A percentile compares a stretch with the other conserved stretches of the same genome.
Conservation (phyloP, 2,329 filamentous ascomycete species). For the Diaporthe velutina region DNA sequence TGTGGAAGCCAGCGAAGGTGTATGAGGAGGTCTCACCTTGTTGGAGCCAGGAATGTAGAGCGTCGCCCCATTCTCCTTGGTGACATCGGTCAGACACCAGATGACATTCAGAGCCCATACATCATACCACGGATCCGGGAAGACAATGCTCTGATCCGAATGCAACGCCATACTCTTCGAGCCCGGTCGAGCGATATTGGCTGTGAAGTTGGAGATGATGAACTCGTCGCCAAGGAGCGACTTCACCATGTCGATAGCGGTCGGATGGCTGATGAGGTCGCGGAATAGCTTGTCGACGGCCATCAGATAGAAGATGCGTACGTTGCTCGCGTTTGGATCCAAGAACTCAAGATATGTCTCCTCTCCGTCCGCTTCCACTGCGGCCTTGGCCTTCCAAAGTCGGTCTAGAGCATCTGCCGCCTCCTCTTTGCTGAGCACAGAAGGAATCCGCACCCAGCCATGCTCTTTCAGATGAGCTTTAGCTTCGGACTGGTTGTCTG, state of each 20-base stretch:
- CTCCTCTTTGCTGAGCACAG: conserved; percentile 35
- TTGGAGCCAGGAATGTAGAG: conserved; percentile 42
- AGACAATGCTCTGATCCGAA: conserved; percentile 49
- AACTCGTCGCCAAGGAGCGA: conserved; percentile 47
- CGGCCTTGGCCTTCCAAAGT: conserved; percentile 37
- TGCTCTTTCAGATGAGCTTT: conserved; percentile 38
- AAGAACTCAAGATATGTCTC: conserved; percentile 35
- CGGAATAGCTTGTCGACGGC: conserved; percentile 41
- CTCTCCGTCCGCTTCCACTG: conserved; percentile 34
- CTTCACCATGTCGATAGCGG: conserved; percentile 43
- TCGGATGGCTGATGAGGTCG: conserved; percentile 39
- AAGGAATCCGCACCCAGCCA: conserved; percentile 36
- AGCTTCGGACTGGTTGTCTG: neutral
- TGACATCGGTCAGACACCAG: conserved; percentile 50
- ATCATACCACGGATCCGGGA: conserved; percentile 49
- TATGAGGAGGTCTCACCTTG: neutral
- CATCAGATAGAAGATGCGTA: conserved; percentile 42
- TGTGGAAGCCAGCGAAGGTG: neutral
- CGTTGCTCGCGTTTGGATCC: conserved; percentile 40
- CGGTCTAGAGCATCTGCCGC: conserved; percentile 31
- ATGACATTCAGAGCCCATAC: conserved; percentile 44
- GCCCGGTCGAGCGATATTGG: conserved; percentile 51
- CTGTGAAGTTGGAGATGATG: conserved; percentile 52
- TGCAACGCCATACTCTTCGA: conserved; percentile 49
- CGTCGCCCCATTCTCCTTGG: conserved; percentile 47